A percentile compares a stretch with the other conserved stretches of the same genome.
Evolutionary conservation across 768 basidiomycete species (phyloP).

Genomic region (Trametes sanguinea): DNA sequence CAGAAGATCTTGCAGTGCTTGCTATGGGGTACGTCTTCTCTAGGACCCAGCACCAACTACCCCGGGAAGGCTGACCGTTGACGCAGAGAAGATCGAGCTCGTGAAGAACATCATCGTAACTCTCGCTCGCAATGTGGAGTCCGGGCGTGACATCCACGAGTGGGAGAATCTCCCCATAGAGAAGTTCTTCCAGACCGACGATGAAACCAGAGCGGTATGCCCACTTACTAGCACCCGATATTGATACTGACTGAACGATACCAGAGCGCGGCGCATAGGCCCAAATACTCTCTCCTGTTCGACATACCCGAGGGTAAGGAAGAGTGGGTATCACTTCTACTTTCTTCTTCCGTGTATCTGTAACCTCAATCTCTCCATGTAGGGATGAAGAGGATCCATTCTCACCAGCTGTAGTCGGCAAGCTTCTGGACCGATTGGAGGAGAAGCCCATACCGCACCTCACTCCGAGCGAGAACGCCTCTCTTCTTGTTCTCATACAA

Average conservation of each 20-base stretch:
- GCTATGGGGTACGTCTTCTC: conserved; percentile 68
- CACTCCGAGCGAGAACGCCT: conserved; percentile 77
- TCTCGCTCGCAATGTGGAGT: conserved; percentile 52
- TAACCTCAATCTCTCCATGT: background rate
- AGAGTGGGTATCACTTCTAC: conserved; percentile 41
- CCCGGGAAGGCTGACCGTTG: background rate
- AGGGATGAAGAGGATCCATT: conserved; percentile 61
- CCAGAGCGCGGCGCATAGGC: conserved; percentile 27
- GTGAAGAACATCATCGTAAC: conserved; percentile 81
- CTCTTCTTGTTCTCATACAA: conserved; percentile 82
- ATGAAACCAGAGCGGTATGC: conserved; percentile 20
- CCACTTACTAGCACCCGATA: background rate
- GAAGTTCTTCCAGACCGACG: conserved; percentile 48
- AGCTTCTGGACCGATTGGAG: conserved; percentile 68
- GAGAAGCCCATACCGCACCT: conserved; percentile 66
- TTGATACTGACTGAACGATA: background rate
- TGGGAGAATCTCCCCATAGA: conserved; percentile 62
- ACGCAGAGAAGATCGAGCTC: conserved; percentile 75
- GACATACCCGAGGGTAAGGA: conserved; percentile 43
- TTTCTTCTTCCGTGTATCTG: background rate
- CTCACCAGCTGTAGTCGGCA: conserved; percentile 57
- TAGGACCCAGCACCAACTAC: background rate
- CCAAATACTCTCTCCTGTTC: conserved; percentile 58
- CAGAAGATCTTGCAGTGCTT: conserved; percentile 91
- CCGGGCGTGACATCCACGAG: conserved; percentile 28